Conservation (phyloP, 2,329 filamentous ascomycete species). For the Niveomyces coronatus region DNA sequence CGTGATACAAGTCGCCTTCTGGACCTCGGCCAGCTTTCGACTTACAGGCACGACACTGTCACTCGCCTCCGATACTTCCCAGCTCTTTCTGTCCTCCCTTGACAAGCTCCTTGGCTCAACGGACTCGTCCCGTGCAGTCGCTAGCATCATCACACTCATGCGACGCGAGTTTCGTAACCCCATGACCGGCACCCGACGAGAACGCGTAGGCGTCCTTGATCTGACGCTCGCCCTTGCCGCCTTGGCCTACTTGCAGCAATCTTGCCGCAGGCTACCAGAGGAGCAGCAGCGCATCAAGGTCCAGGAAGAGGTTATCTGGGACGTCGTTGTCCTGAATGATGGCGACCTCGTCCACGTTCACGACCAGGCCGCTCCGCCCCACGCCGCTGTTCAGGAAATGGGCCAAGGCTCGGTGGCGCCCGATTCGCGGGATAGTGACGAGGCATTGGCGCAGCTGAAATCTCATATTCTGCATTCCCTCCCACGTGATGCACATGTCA, state of each 20-base stretch:
- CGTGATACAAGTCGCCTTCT: constrained; percentile 49
- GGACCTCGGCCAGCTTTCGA: constrained; percentile 50
- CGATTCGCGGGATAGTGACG: constrained; percentile 22
- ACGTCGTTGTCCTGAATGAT: constrained; percentile 52
- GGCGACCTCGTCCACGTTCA: constrained; percentile 47
- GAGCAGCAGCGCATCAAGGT: constrained; percentile 36
- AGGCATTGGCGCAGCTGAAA: constrained; percentile 35
- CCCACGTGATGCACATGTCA: constrained; percentile 45
- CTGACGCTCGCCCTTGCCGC: constrained; percentile 51
- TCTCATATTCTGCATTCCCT: constrained; percentile 45
- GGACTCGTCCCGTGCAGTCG: constrained; percentile 58
- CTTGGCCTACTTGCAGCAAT: constrained; percentile 50
- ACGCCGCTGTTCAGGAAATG: not conserved
- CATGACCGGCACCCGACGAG: constrained; percentile 46
- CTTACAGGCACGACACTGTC: constrained; percentile 45
- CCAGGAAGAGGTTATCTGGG: constrained; percentile 52
- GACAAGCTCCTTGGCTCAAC: constrained; percentile 58
- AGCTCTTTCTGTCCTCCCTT: constrained; percentile 46
- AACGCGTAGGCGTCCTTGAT: constrained; percentile 50
- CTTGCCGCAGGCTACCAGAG: constrained; percentile 40
- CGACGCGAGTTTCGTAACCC: constrained; percentile 55
- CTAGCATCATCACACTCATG: constrained; percentile 54
- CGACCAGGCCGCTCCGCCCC: constrained; percentile 18
- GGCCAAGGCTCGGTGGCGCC: not conserved
- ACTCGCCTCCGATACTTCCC: constrained; percentile 44